Percentiles rank a stretch among this genome's conserved stretches.
Evolutionary conservation across 2,329 filamentous ascomycete genomes (phyloP).

Genomic region (Cadophora sp.): DNA sequence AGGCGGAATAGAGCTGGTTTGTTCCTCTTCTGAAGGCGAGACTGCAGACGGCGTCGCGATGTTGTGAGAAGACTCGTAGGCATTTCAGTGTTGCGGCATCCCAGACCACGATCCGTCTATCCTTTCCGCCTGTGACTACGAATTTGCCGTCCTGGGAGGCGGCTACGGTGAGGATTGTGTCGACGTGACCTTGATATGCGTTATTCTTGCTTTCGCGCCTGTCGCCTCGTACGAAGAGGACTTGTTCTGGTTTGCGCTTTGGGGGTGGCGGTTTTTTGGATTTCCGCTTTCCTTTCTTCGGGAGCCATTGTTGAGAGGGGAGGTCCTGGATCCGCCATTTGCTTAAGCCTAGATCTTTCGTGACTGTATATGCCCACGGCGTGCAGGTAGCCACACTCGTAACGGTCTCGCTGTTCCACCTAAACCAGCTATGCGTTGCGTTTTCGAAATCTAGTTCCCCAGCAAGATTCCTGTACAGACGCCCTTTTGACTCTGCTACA

Average conservation of each 20-base stretch:
- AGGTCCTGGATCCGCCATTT: conserved; percentile 87
- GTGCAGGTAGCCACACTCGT: conserved; percentile 81
- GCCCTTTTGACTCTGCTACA: conserved; percentile 88
- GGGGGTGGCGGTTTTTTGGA: conserved; percentile 63
- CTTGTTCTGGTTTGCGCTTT: conserved; percentile 66
- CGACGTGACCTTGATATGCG: conserved; percentile 78
- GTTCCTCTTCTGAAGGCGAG: conserved; percentile 86
- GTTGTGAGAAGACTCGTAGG: conserved; percentile 85
- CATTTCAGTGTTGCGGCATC: conserved; percentile 80
- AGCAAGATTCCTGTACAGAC: conserved; percentile 83
- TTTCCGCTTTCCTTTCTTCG: conserved; percentile 57
- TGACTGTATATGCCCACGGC: conserved; percentile 86
- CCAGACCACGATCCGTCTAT: conserved; percentile 87
- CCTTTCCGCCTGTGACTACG: conserved; percentile 87
- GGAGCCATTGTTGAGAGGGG: conserved; percentile 63
- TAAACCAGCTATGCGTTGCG: conserved; percentile 75
- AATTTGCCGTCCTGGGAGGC: conserved; percentile 90
- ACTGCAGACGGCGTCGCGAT: conserved; percentile 85
- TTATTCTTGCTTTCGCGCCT: conserved; percentile 65
- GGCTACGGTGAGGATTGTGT: conserved; percentile 81
- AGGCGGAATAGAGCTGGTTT: conserved; percentile 91
- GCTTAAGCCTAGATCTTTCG: conserved; percentile 82
- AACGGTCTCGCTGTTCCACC: conserved; percentile 77
- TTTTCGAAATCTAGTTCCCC: conserved; percentile 72
- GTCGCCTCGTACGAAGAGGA: conserved; percentile 68